Evolutionary conservation across 495 filamentous ascomycete species (phyloP).

Genomic region (Aspergillus ellipticus): DNA sequence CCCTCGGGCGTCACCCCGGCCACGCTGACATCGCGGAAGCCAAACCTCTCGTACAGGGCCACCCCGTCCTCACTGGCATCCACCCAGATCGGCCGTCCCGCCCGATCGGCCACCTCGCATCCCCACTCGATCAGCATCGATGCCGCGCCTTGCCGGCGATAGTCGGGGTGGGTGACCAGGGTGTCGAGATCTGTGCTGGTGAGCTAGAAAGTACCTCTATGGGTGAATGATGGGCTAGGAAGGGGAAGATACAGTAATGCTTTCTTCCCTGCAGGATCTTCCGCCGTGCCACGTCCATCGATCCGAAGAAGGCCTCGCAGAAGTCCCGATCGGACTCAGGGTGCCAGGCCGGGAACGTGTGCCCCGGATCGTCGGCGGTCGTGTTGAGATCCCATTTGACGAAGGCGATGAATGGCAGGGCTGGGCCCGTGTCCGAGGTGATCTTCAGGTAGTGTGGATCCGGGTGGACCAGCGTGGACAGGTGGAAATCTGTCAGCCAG

Average conservation of each 20-base stretch:
- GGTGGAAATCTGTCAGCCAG: constrained; percentile 19
- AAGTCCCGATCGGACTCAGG: constrained; percentile 6
- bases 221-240: not conserved
- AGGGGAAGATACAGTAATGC: constrained; percentile 17
- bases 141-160: constrained; percentile 44
- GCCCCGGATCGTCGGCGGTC: constrained; percentile 4
- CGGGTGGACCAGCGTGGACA: constrained; percentile 8
- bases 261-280: constrained; percentile 7
- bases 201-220: not conserved
- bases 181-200: constrained; percentile 34
- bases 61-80: constrained; percentile 17
- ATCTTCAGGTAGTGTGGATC: constrained; percentile 21
- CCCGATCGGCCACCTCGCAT: constrained; percentile 32
- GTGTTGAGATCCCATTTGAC: constrained; percentile 22
- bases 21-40: constrained; percentile 19
- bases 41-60: constrained; percentile 19
- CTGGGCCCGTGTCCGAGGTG: constrained; percentile 1
- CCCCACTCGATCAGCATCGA: constrained; percentile 46
- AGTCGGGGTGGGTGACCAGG: constrained; percentile 40
- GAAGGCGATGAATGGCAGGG: constrained; percentile 11
- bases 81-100: constrained; percentile 20
- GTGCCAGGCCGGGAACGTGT: constrained; percentile 16
- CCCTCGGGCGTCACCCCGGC: not conserved
- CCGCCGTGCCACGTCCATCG: constrained; percentile 3
- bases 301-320: constrained; percentile 13